Evolutionary conservation across 257 asterid genomes (phyloP).

Genomic region (Fraxinus quadrangulata): DNA sequence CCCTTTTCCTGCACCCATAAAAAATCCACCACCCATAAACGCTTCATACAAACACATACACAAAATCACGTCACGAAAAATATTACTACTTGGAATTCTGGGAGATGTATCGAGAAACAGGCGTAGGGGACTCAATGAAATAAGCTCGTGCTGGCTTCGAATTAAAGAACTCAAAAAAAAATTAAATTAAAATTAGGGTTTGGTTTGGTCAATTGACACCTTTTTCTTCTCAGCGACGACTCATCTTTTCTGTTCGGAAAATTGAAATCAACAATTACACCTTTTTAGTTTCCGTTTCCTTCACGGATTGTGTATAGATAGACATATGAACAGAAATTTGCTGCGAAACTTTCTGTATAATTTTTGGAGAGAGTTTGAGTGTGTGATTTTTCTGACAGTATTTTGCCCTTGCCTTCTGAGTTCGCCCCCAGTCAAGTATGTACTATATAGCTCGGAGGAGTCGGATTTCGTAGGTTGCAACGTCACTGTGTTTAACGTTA

Average conservation of each 20-base stretch:
- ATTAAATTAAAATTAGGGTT: conserved; percentile 27
- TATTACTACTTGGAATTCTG: conserved; percentile 52
- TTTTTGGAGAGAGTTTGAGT: neutral
- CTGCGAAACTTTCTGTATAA: neutral
- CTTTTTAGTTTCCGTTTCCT: conserved; percentile 28
- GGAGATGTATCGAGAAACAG: conserved; percentile 44
- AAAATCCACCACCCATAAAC: conserved; percentile 27
- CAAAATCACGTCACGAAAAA: neutral
- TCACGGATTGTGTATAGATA: conserved; percentile 13
- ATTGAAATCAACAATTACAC: neutral
- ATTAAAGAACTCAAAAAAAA: conserved; percentile 12
- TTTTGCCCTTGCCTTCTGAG: neutral
- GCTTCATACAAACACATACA: conserved; percentile 25
- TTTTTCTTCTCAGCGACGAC: conserved; percentile 27
- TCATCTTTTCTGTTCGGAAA: conserved; percentile 3
- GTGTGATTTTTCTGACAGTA: neutral
- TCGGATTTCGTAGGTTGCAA: conserved; percentile 28
- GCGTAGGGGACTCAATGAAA: conserved; percentile 78
- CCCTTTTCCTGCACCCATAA: conserved; percentile 61
- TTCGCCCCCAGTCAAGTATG: conserved; percentile 31
- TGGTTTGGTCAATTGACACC: conserved; percentile 12
- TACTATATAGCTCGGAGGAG: conserved; percentile 24
- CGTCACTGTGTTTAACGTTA: neutral
- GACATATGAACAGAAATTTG: neutral
- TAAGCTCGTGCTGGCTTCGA: conserved; percentile 8